phyloP scores from a whole-genome alignment of 768 basidiomycete species.

The Agaricus subrufescens region DNA sequence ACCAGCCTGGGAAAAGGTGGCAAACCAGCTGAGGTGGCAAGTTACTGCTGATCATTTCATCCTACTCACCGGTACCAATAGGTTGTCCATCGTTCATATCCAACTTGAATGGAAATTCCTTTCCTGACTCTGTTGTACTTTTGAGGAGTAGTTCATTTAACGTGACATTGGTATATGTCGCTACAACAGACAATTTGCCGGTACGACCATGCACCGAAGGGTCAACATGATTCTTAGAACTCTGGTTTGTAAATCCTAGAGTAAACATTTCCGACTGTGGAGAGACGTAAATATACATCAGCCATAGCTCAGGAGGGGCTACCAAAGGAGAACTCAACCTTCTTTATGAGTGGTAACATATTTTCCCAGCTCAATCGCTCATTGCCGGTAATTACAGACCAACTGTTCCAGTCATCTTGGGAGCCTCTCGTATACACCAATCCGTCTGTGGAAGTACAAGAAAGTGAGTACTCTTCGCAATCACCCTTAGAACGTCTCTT shows the following conservation, averaged over 20 bases:
- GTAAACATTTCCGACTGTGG: background rate
- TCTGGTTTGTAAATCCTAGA: background rate
- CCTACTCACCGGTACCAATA: constrained; percentile 6
- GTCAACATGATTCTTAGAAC: constrained; percentile 9
- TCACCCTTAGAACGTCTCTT: background rate
- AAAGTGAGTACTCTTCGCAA: background rate
- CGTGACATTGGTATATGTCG: constrained; percentile 3
- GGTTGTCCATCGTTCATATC: constrained; percentile 10
- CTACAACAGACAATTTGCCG: constrained; percentile 1
- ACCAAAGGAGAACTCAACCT: constrained; percentile 9
- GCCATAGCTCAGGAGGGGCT: background rate
- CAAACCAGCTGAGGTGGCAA: background rate
- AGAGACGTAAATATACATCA: background rate
- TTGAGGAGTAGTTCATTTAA: constrained; percentile 6
- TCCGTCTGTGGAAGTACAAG: constrained; percentile 11
- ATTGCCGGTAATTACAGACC: constrained; percentile 23
- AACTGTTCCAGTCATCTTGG: constrained; percentile 27
- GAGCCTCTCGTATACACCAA: constrained; percentile 30
- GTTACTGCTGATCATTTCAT: background rate
- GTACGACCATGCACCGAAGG: constrained; percentile 7
- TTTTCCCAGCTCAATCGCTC: constrained; percentile 28
- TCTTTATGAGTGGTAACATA: constrained; percentile 21
- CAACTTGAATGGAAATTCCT: background rate
- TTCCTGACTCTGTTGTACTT: background rate
- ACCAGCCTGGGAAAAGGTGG: background rate